These are phyloP conservation scores for Xylaria palmicola DNA, from an alignment of 495 filamentous ascomycete genomes.

Conservation along the genomic window DNA sequence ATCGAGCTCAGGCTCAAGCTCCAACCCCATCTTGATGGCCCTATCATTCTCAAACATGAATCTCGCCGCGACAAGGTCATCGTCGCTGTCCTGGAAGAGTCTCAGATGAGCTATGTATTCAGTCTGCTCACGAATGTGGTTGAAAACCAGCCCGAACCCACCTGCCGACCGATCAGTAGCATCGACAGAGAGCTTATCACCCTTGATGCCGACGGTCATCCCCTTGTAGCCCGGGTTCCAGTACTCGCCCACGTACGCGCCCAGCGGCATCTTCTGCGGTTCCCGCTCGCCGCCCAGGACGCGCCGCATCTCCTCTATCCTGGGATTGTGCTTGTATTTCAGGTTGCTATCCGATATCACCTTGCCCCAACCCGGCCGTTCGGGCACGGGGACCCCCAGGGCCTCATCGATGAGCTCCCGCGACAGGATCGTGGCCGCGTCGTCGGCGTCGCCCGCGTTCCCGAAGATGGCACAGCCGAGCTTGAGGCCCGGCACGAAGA, in stretches of 20 bases:
- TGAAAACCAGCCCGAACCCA: conserved; percentile 23
- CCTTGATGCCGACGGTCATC: conserved; percentile 25
- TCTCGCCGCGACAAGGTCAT: conserved; percentile 14
- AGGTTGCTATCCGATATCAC: not conserved
- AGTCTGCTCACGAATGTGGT: conserved; percentile 20
- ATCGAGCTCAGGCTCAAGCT: conserved; percentile 20
- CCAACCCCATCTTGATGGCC: conserved; percentile 25
- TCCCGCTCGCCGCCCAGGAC: conserved; percentile 15
- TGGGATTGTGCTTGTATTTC: conserved; percentile 13
- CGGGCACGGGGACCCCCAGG: conserved; percentile 24
- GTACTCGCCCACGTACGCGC: conserved; percentile 39
- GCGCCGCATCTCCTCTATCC: not conserved
- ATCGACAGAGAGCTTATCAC: conserved; percentile 34
- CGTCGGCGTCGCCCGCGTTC: conserved; percentile 31
- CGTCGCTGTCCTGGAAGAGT: conserved; percentile 5
- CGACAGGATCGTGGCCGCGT: conserved; percentile 23
- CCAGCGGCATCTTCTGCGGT: conserved; percentile 31
- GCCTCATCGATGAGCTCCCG: conserved; percentile 39
- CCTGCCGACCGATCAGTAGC: conserved; percentile 32
- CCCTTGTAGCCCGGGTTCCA: conserved; percentile 37
- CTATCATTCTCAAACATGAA: conserved; percentile 25
- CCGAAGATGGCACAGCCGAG: conserved; percentile 48
- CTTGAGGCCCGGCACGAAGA: conserved; percentile 42
- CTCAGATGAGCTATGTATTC: conserved; percentile 15
- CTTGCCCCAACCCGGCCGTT: conserved; percentile 7